phyloP scores from a whole-genome alignment of 2,329 filamentous ascomycete species.

The Aspergillus pseudotamarii region DNA sequence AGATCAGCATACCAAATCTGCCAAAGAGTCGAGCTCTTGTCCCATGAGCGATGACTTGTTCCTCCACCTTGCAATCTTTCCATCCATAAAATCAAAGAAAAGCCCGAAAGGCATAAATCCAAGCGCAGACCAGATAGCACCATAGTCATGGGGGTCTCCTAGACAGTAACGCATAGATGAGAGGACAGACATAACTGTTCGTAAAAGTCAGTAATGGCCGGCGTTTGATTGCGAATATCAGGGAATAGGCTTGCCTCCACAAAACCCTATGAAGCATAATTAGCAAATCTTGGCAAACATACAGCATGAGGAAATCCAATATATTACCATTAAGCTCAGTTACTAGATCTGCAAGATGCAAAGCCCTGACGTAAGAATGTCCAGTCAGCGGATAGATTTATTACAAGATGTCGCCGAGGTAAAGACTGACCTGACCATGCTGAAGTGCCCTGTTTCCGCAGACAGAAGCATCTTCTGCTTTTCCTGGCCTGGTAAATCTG shows the following conservation, averaged over 20 bases:
- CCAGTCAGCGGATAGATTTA: slow-evolving; percentile 15
- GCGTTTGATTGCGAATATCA: background rate
- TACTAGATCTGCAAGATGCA: slow-evolving; percentile 55
- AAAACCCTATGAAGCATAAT: slow-evolving; percentile 44
- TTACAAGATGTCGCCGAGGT: slow-evolving; percentile 3
- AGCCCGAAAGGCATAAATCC: slow-evolving; percentile 87
- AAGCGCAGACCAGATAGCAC: slow-evolving; percentile 79
- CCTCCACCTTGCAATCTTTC: slow-evolving; percentile 93
- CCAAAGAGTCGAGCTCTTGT: slow-evolving; percentile 93
- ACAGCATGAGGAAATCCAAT: background rate
- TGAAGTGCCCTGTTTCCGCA: slow-evolving; percentile 53
- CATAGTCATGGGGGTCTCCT: slow-evolving; percentile 65
- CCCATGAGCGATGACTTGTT: slow-evolving; percentile 98
- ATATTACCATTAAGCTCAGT: slow-evolving; percentile 53
- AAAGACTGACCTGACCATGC: slow-evolving; percentile 49
- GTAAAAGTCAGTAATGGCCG: slow-evolving; percentile 21
- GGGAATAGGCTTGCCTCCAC: slow-evolving; percentile 45
- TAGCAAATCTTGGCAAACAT: slow-evolving; percentile 13
- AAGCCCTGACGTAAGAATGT: slow-evolving; percentile 37
- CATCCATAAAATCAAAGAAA: slow-evolving; percentile 98
- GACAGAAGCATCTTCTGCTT: slow-evolving; percentile 54
- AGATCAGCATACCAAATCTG: slow-evolving; percentile 73
- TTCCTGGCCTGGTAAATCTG: slow-evolving; percentile 42
- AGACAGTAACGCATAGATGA: slow-evolving; percentile 93
- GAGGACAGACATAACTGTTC: slow-evolving; percentile 84